Evolutionary conservation across 257 asterid species (phyloP), one percentile per base, ranked within the genome.

Genomic region (Apocynum venetum): DNA sequence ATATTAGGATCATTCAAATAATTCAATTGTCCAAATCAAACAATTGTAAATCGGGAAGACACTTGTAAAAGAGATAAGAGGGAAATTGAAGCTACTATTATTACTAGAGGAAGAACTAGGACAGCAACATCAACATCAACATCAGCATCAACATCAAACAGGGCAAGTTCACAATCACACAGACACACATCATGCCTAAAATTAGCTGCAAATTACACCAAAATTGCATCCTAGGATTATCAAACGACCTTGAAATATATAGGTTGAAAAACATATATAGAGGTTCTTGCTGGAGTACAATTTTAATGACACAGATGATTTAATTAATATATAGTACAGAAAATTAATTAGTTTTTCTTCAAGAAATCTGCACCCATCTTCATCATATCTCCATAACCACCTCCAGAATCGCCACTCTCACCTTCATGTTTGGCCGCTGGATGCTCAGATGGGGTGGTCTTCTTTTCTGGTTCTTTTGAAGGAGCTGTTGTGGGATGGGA

Each of bases 331-430:
- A 11, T 11, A 11, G 14, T 20, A 2, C 41, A 25, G 6, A 48
- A 38, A 25, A 25, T 25, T 25, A 25, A 41, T 44, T 38, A 69
- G 36, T 47, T 20, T 9, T 71, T 47, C 47, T 71, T 71, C 59
- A 47, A 71, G 75, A 71, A 71, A 71, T 25, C 57, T 47, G 63
- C 75, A 31, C 63, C 75, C 43, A 36, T 4, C 46, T 71, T 71
- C 57, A 71, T 3, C 38, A n/a, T n/a, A 8, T 19, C 52, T 44
- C 73, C 73, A 41, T 68, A 70, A 3, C 59, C 61, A 71, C 75
- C 6, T 71, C 20, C 75, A 46, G 74, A n/a, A 8, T 68, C 49
- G 47, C 47, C 47, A 44, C 47, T 44, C 47, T 44, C 47, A 44
- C 47, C 74, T 43, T 20, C 57, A 3, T 68, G 74, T 36, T 3